A percentile compares a stretch with the other conserved stretches of the same genome.
Evolutionary conservation across 2,329 filamentous ascomycete genomes (phyloP).

Genomic region (Geosmithia morbida): DNA sequence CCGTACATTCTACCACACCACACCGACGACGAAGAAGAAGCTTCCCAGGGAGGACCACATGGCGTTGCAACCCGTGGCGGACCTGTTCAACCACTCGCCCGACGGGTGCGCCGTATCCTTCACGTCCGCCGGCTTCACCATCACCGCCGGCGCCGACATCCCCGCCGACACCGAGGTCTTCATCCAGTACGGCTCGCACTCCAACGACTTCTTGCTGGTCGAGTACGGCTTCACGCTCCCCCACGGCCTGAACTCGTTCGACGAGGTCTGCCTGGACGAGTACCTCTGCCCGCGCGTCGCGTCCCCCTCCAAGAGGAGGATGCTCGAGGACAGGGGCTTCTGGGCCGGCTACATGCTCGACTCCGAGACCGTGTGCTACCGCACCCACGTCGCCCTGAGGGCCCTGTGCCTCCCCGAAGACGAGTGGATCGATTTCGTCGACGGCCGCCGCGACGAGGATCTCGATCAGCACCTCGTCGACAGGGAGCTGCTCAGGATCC

Average conservation of each 20-base stretch:
- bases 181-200: slow-evolving; percentile 56
- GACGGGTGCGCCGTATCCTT: slow-evolving; percentile 39
- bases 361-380: slow-evolving; percentile 32
- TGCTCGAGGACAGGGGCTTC: slow-evolving; percentile 31
- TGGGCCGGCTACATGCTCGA: slow-evolving; percentile 38
- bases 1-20: slow-evolving; percentile 37
- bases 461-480: slow-evolving; percentile 24
- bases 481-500: slow-evolving; percentile 18
- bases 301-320: slow-evolving; percentile 14
- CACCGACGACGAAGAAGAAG: slow-evolving; percentile 18
- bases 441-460: slow-evolving; percentile 29
- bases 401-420: slow-evolving; percentile 16
- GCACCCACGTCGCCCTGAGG: slow-evolving; percentile 39
- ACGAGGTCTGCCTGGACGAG: slow-evolving; percentile 32
- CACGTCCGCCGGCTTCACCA: slow-evolving; percentile 33
- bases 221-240: slow-evolving; percentile 45
- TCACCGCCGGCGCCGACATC: slow-evolving; percentile 37
- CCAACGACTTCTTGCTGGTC: slow-evolving; percentile 56
- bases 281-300: slow-evolving; percentile 24
- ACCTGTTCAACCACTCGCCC: slow-evolving; percentile 44
- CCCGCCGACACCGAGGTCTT: slow-evolving; percentile 37
- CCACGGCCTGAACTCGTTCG: slow-evolving; percentile 31
- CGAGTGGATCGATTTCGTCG: slow-evolving; percentile 29
- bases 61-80: slow-evolving; percentile 51
- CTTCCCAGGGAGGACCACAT: slow-evolving; percentile 36